phyloP scores from a whole-genome alignment of 1,284 basidiomycete genomes.

The Pascua sp. region DNA sequence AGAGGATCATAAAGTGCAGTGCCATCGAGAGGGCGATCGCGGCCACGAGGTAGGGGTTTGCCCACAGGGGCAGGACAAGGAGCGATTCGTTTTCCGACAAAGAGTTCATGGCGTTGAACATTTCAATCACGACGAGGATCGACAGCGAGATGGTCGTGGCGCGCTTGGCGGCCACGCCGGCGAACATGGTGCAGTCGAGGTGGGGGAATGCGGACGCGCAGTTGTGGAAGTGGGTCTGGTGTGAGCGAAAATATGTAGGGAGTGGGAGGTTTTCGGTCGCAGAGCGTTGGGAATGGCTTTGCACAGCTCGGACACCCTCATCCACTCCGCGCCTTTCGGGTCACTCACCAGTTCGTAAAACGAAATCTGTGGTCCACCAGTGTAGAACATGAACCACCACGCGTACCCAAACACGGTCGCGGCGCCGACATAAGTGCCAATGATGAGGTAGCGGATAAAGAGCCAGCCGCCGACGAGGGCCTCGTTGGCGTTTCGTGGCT shows the following conservation, averaged over 20 bases:
- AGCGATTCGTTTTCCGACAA: conserved; percentile 96
- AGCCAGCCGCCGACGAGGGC: conserved; percentile 90
- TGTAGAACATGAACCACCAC: conserved; percentile 97
- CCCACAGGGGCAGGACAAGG: conserved; percentile 83
- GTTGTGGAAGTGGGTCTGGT: conserved; percentile 88
- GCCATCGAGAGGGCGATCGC: conserved; percentile 86
- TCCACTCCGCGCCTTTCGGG: too few species aligned
- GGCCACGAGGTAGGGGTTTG: conserved; percentile 83
- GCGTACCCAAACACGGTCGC: conserved; percentile 96
- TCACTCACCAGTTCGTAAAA: conserved; percentile 82
- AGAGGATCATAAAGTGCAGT: conserved; percentile 89
- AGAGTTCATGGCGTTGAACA: conserved; percentile 99
- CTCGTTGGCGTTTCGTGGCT: conserved; percentile 81
- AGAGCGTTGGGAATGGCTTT: too few species aligned
- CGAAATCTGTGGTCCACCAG: conserved; percentile 83
- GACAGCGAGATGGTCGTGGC: conserved; percentile 95
- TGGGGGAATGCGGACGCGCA: conserved; percentile 76
- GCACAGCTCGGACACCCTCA: too few species aligned
- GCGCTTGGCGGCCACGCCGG: conserved; percentile 72
- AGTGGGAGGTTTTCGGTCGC: too few species aligned
- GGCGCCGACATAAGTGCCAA: conserved; percentile 89
- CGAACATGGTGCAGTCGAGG: conserved; percentile 92
- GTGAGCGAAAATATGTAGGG: neutral
- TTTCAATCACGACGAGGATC: conserved; percentile 70
- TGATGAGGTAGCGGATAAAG: conserved; percentile 90